A percentile compares a stretch with the other conserved stretches of the same genome.
Evolutionary conservation across 176 grass and related monocot species (phyloP).

Genomic region (Chrysopogon serrulatus): DNA sequence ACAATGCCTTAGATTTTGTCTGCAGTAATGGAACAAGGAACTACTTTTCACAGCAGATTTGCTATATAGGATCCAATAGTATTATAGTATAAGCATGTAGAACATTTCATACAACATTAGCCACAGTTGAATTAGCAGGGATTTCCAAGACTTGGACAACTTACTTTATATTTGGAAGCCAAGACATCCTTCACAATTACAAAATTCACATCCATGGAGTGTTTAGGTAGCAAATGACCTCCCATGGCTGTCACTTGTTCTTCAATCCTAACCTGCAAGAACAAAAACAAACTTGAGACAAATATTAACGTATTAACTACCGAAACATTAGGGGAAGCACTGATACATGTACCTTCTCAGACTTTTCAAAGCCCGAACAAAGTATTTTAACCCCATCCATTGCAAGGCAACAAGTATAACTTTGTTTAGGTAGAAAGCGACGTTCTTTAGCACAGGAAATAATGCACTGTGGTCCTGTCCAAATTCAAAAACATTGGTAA

Average conservation of each 20-base stretch:
- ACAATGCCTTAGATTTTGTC: constrained; percentile 2
- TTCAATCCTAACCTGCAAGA: constrained; percentile 68
- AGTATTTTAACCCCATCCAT: constrained; percentile 92
- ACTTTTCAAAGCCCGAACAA: constrained; percentile 83
- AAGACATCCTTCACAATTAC: constrained; percentile 88
- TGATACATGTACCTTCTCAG: constrained; percentile 60
- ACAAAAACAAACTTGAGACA: constrained; percentile 22
- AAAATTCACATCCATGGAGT: constrained; percentile 71
- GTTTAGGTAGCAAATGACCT: constrained; percentile 52
- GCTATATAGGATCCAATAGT: neutral
- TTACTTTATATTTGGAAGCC: constrained; percentile 86
- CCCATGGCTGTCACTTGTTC: constrained; percentile 80
- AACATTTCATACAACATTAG: neutral
- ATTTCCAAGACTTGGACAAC: constrained; percentile 15
- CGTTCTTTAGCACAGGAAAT: constrained; percentile 89
- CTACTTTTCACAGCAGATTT: neutral
- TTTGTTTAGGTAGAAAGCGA: constrained; percentile 80
- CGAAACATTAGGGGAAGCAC: neutral
- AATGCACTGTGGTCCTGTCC: constrained; percentile 85
- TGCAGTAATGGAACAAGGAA: constrained; percentile 1
- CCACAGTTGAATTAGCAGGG: neutral
- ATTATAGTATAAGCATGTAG: constrained; percentile 1
- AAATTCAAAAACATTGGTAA: constrained; percentile 24
- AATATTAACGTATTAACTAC: neutral
- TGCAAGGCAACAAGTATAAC: constrained; percentile 95